Base-by-base conservation (phyloP, 495 filamentous ascomycete genomes). In the Aspergillus baeticus region DNA sequence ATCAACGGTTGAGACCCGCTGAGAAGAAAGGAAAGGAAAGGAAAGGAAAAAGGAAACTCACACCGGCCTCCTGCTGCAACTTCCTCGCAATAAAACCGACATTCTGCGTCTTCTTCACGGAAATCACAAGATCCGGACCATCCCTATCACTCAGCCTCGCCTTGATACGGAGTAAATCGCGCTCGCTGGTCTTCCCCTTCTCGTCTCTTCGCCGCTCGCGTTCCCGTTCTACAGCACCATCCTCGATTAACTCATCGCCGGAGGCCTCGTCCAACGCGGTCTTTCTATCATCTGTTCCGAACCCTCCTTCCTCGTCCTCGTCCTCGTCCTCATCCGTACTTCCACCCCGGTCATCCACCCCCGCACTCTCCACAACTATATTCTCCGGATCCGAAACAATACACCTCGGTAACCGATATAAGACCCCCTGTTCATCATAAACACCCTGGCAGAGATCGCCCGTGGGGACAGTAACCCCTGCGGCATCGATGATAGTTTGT, bases 361-460 rank as follows among this genome's bases (percentile, higher is more conserved):
- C 60, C 78, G 69, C 0, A 79, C 7, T 17, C 29, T 34, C 45
- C 21, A 17, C 20, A 15, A 50, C 70, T 5, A 95, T 63, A 61
- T 95, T 92, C 41, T 72, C 70, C 6, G 92, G 92, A 67, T 92
- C 88, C 47, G 81, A 76, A 8, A 92, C 84, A 21, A 94, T 81
- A 69, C 88, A 87, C 64, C 86, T 83, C 6, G 90, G 90, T 17
- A 96, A 59, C 7, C 82, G 75, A 66, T 96, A 97, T 53, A 87
- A 77, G 39, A 84, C 85, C 0, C 92, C 92, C 41, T 83, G 71
- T 37, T 85, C 77, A 70, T 96, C 92, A 61, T 91, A 97, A 7
- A 81, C 85, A 2, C 92, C 91, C 37, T 87, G 78, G 14, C 81
- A 81, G 10, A 91, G 64, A 66, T 92, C 80, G 22, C 85, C 81